These are phyloP conservation scores for Fusarium sp. DNA, from an alignment of 2,329 filamentous ascomycete genomes.

Conservation along the genomic window DNA sequence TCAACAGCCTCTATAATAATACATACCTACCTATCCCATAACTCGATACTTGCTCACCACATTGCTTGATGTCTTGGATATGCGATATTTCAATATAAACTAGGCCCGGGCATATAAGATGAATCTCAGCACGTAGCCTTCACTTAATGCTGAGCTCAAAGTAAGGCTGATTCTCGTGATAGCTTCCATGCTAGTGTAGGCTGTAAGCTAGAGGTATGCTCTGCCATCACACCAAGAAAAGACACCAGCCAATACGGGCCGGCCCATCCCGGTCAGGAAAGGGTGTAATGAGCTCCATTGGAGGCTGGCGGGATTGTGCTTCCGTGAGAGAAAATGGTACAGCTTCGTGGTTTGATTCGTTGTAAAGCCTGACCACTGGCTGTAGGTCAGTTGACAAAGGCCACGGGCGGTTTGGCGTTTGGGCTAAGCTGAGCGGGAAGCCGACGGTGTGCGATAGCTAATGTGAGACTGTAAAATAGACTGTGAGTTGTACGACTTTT, in stretches of 20 bases:
- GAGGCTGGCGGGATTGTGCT: constrained; percentile 5
- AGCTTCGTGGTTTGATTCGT: constrained; percentile 30
- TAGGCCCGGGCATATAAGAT: no score
- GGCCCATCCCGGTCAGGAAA: constrained; percentile 35
- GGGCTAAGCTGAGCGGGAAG: constrained; percentile 23
- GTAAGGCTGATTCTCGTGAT: constrained; percentile 30
- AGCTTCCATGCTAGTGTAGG: not conserved
- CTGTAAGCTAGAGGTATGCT: not conserved
- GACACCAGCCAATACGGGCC: constrained; percentile 28
- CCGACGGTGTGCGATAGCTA: constrained; percentile 5
- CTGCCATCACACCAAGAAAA: constrained; percentile 8
- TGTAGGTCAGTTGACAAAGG: constrained; percentile 34
- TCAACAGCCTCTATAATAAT: no score
- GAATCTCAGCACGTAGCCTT: not conserved
- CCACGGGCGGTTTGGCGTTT: constrained; percentile 21
- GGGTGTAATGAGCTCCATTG: constrained; percentile 1
- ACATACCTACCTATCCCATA: no score
- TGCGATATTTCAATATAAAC: no score
- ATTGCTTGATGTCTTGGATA: no score
- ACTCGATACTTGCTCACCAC: no score
- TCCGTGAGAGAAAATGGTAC: constrained; percentile 12
- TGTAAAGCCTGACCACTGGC: constrained; percentile 1
- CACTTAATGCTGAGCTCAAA: constrained; percentile 16
- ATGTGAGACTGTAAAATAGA: constrained; percentile 6
- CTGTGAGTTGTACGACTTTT: constrained; percentile 24